These are phyloP conservation scores for Phytophthora quininea DNA, from an alignment of 352 stramenopile species.

Conservation along the genomic window DNA sequence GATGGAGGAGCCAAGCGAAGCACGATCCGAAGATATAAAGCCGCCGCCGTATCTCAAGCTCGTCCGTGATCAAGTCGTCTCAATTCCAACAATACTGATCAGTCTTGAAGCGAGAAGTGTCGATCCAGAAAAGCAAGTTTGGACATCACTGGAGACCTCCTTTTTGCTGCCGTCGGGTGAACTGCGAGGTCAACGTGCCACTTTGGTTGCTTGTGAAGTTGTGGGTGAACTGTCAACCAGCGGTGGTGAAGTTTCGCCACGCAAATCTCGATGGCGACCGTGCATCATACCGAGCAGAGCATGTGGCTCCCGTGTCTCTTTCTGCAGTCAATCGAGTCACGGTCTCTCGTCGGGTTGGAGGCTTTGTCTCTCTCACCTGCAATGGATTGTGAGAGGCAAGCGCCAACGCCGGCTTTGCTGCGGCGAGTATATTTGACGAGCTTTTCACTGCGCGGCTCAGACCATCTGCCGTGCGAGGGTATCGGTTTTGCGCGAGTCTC, in stretches of 20 bases:
- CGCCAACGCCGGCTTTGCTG: not conserved
- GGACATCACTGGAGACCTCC: too few relatives aligned
- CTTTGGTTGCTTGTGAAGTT: too few relatives aligned
- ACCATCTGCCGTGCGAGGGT: slow-evolving; percentile 11
- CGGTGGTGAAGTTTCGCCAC: slow-evolving; percentile 1
- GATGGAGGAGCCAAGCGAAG: not conserved
- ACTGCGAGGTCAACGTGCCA: too few relatives aligned
- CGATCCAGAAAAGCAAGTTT: too few relatives aligned
- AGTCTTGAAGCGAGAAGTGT: too few relatives aligned
- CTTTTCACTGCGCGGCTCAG: not conserved
- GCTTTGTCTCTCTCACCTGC: slow-evolving; percentile 13
- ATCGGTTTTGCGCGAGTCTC: slow-evolving; percentile 12
- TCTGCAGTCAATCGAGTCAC: slow-evolving; percentile 13
- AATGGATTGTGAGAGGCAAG: slow-evolving; percentile 20
- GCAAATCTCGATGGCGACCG: slow-evolving; percentile 25
- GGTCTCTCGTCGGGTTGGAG: slow-evolving; percentile 1
- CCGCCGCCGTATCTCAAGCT: slow-evolving; percentile 14
- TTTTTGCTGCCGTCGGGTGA: too few relatives aligned
- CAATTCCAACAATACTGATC: not conserved
- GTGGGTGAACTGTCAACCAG: too few relatives aligned
- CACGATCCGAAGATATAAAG: not conserved
- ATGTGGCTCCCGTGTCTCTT: slow-evolving; percentile 17
- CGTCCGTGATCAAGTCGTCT: not conserved
- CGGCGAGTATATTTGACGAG: slow-evolving; percentile 16
- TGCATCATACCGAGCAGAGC: slow-evolving; percentile 4